These are phyloP conservation scores for Colletotrichum tamarilloi DNA, from an alignment of 2,329 filamentous ascomycete genomes.

Conservation along the genomic window DNA sequence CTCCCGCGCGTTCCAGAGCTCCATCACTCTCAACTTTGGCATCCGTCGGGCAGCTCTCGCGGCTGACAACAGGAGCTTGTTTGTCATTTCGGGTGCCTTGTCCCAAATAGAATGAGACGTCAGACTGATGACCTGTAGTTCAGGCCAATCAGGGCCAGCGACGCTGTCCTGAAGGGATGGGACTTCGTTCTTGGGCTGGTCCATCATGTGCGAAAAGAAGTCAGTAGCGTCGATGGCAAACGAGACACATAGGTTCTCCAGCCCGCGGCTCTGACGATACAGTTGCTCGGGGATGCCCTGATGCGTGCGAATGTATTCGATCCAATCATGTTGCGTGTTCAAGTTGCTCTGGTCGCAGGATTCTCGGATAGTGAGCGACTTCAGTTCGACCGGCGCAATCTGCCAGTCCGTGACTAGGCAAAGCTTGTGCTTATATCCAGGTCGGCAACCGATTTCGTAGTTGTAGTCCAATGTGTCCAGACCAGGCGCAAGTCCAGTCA, in stretches of 20 bases:
- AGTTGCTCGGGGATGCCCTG: not conserved
- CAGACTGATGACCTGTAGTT: not conserved
- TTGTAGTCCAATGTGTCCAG: not conserved
- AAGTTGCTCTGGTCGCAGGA: not conserved
- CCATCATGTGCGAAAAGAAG: not conserved
- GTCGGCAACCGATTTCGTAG: not conserved
- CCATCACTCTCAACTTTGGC: not conserved
- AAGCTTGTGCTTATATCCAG: not conserved
- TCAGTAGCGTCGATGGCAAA: not conserved
- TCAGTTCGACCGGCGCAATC: not conserved
- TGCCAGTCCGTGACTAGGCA: not conserved
- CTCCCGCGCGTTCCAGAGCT: not conserved
- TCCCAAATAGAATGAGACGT: not conserved
- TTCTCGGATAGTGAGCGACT: not conserved
- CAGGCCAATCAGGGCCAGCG: not conserved
- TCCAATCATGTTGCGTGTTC: not conserved
- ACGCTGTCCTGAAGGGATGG: not conserved
- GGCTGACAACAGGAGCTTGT: not conserved
- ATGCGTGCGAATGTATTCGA: not conserved
- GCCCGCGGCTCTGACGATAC: not conserved
- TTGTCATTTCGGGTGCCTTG: not conserved
- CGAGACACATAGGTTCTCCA: not conserved
- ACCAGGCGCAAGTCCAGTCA: not conserved
- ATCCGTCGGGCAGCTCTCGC: not conserved
- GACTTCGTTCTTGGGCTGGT: not conserved